Conservation (phyloP, 2,329 filamentous ascomycete genomes). For the Colletotrichum tropicale region DNA sequence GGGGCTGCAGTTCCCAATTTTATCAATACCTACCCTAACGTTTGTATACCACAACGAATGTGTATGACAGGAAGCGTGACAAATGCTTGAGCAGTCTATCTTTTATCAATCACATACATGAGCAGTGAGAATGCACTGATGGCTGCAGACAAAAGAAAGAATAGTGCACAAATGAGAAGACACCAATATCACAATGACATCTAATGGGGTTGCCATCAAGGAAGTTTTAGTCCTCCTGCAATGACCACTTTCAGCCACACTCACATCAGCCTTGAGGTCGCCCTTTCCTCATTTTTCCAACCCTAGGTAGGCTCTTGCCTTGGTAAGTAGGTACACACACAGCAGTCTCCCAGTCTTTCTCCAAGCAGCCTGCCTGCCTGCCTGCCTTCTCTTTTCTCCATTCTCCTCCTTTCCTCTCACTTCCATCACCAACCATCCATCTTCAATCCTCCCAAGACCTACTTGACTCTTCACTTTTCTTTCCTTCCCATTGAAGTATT, state of each 20-base stretch:
- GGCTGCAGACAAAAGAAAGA: neutral
- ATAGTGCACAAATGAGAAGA: neutral
- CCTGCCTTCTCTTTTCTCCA: neutral
- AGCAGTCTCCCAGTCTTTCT: neutral
- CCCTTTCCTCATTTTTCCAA: neutral
- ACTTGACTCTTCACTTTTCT: neutral
- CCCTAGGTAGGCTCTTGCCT: neutral
- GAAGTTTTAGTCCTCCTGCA: neutral
- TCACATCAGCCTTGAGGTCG: neutral
- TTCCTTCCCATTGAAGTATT: neutral
- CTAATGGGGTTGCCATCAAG: neutral
- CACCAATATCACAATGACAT: neutral
- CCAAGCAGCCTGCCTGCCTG: neutral
- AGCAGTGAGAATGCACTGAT: neutral
- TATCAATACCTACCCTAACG: neutral
- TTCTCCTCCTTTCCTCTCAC: neutral
- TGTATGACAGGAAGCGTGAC: neutral
- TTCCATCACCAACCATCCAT: neutral
- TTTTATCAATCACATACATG: neutral
- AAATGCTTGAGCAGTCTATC: neutral
- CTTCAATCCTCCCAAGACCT: neutral
- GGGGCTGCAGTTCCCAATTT: neutral
- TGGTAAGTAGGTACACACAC: neutral
- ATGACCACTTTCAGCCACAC: neutral
- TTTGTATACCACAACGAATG: neutral